These are phyloP conservation scores for Diaporthe eres DNA, from an alignment of 2,329 filamentous ascomycete species.

Conservation along the genomic window DNA sequence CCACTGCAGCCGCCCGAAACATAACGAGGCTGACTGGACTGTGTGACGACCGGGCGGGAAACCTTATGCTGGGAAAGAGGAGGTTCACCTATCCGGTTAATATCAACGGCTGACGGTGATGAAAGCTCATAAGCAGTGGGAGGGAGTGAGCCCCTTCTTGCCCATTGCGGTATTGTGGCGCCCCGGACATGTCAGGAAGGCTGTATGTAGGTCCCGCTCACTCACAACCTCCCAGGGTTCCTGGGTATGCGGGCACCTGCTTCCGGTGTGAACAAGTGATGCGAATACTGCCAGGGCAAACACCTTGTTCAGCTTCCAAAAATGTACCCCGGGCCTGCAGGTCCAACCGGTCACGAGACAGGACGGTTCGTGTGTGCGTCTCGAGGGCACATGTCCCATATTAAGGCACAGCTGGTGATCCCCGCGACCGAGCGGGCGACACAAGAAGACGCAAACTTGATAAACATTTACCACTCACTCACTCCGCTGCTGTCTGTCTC, in stretches of 20 bases:
- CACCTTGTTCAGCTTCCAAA: not conserved
- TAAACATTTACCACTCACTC: not conserved
- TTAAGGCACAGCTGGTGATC: conserved; percentile 27
- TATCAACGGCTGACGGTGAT: not conserved
- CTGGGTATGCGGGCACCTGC: not conserved
- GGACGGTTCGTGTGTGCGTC: not conserved
- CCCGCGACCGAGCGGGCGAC: conserved; percentile 20
- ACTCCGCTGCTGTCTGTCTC: not conserved
- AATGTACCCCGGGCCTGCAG: conserved; percentile 6
- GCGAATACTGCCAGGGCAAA: conserved; percentile 15
- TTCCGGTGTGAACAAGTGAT: not conserved
- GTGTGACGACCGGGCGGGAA: conserved; percentile 14
- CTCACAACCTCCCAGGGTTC: not conserved
- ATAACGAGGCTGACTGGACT: conserved; percentile 26
- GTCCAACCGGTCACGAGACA: conserved; percentile 30
- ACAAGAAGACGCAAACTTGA: conserved; percentile 26
- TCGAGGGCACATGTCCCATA: not conserved
- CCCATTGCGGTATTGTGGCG: not conserved
- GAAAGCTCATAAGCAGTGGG: not conserved
- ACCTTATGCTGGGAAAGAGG: not conserved
- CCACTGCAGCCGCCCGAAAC: conserved; percentile 31
- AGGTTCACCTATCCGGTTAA: not conserved
- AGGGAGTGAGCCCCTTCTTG: not conserved
- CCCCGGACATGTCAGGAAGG: not conserved
- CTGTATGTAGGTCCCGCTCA: not conserved